Base-by-base conservation (phyloP, 2,329 filamentous ascomycete genomes). In the Parastagonospora avenae region DNA sequence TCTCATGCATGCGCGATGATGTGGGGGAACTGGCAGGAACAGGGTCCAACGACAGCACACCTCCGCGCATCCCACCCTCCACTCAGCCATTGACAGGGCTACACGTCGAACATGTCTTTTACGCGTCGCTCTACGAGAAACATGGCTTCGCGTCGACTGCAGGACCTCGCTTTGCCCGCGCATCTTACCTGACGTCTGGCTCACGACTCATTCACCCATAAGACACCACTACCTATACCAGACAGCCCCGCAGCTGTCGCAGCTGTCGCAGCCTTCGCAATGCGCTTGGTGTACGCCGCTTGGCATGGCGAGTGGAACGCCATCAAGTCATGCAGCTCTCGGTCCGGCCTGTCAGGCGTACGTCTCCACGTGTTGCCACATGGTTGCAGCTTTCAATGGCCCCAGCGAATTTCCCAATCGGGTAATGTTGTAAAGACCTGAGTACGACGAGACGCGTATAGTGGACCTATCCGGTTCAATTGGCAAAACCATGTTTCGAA, bases 21-120 rank as follows among this genome's bases (percentile, higher is more conserved):
- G 46, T 43, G 46, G 46, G 46, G 46, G 33, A 46, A 19, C 42
- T 36, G 15, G 42, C 30, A 36, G 19, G 8, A 36, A 36, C 42
- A 45, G 42, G 42, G 42, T 44, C 32, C 5, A 14, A 14, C 19
- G 42, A 39, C 43, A 46, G 19, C 43, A 14, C 43, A 46, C 31
- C 43, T 31, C 19, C 19, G 19, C 28, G 11, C 27, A 27, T 30
- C 35, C 43, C 33, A 24, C 33, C 10, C 16, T 16, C 33, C 15
- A 4, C 27, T 16, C 27, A 7, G 35, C 43, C 43, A 46, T 38
- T 46, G 35, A 46, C 15, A 39, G 32, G 12, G 9, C 31, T 35
- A 37, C 43, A 46, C 43, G 43, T 46, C 28, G 28, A 39, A 15
- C 10, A 33, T 35, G 30, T 42, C 41, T 33, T 12, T 5, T 14